Base-by-base conservation (phyloP, 306 rosid genomes). In the Leucaena leucocephala region DNA sequence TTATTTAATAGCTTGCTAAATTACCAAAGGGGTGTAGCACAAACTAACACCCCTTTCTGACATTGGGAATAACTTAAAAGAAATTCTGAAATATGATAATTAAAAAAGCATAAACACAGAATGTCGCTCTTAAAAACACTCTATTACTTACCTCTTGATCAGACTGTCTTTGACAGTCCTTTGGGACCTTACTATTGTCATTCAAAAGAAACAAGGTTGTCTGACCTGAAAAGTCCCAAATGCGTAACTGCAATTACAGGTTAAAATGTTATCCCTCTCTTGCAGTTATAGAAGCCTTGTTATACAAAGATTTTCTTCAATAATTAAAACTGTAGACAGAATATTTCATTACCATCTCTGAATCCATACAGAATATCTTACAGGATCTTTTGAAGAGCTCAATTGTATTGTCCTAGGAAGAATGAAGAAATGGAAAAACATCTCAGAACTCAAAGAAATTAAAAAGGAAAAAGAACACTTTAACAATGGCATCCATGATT, bases 181-280 rank as follows among this genome's bases (percentile, higher is more conserved):
- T 77, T 49, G 80, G 71, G 75, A 79, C 77, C 76, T 82, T 88
- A 58, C 61, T 84, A 78, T 84, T 87, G 64, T 81, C 92, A 83
- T 85, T 76, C 49, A 59, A 70, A 57, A 89, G 84, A 84, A 82
- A 82, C 27, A 85, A 63, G 84, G 88, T 83, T 36, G 92, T 93
- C 82, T 85, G 96, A 75, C 93, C 98, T 5, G 97, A 95, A 70
- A 90, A 93, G 88, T 95, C 99, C 97, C 97, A 95, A 73, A 95
- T 87, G 80, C 87, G 92, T 80, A 95, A 78, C 98, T 93, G 78
- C 78, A 87, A 77, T 55, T 80, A 78, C 16, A 80, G 17, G 72
- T 82, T 40, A 77, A 72, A 81, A 84, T 34, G 43, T 69, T 22
- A 65, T 76, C 78, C 78, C 86, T 36, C 65, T 76, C 61, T 68